Percentiles rank a stretch among this genome's conserved stretches.
phyloP scores from a whole-genome alignment of 2,329 filamentous ascomycete genomes.

The Bisporella sp. region DNA sequence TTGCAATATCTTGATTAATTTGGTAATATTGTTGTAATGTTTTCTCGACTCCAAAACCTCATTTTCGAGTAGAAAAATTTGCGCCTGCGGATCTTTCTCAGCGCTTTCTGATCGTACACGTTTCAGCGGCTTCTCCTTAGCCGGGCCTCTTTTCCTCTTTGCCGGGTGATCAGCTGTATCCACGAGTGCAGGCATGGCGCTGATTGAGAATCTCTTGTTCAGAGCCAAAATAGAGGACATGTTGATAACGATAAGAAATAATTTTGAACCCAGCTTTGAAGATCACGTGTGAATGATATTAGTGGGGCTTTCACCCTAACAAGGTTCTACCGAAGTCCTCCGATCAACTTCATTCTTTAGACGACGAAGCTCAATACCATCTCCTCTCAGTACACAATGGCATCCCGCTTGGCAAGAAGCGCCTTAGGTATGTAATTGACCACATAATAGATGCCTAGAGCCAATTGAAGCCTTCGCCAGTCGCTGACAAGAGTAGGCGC shows the following conservation, averaged over 20 bases:
- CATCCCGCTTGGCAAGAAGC: conserved; percentile 93
- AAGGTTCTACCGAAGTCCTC: conserved; percentile 14
- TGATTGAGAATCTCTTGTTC: too few relatives aligned
- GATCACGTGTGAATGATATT: too few relatives aligned
- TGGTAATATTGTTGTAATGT: conserved; percentile 85
- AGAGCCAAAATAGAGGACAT: too few relatives aligned
- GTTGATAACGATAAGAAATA: too few relatives aligned
- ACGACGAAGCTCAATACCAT: conserved; percentile 36
- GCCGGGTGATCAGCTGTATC: conserved; percentile 2
- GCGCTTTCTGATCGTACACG: conserved; percentile 35
- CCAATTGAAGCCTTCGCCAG: conserved; percentile 16
- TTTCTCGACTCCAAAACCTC: conserved; percentile 80
- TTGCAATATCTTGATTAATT: conserved; percentile 56
- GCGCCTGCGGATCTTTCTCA: conserved; percentile 48
- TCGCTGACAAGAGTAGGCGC: conserved; percentile 47
- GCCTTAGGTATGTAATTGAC: conserved; percentile 70
- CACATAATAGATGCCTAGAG: neutral
- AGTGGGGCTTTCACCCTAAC: neutral
- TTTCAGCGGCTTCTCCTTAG: conserved; percentile 38
- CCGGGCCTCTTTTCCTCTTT: conserved; percentile 44
- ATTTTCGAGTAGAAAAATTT: conserved; percentile 69
- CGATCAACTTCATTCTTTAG: conserved; percentile 17
- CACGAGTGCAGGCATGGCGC: conserved; percentile 21
- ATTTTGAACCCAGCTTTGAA: too few relatives aligned
- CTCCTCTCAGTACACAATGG: conserved; percentile 72